Evolutionary conservation across 1,139 yeast species (phyloP), one percentile per base, ranked within the genome.

Genomic region (Debaryomyces udenii): DNA sequence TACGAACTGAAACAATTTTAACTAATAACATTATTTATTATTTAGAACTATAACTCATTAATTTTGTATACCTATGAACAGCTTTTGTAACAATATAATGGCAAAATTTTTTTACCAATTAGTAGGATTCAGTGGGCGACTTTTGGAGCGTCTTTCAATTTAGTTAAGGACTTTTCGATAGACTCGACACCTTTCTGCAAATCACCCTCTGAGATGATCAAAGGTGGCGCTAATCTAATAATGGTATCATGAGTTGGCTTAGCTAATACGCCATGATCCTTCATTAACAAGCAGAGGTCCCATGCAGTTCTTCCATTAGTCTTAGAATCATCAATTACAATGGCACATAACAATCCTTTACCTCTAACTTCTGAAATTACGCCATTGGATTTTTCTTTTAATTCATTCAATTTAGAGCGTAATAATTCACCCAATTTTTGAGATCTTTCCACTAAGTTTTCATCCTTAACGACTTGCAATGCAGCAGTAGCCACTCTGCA

Each of bases 211-310:
- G 93, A 79, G 52, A 91, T 91, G 38, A 90, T 94, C 65, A 91
- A 74, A 15, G 99, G 98, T 43, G 99, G 99, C 6, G 98, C 96
- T 62, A 91, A 76, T 71, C 99, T 85, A 61, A 91, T 91, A 56
- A 93, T 91, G 64, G 89, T 86, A 58, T 90, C 96, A 62, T 91
- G 99, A 3, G 99, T 91, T 52, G 98, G 98, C 72, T 91, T 91
- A 50, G 99, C 98, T 59, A 91, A 74, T 24, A 91, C 86, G 43
- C 99, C 99, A 49, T 81, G 73, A 44, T 86, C 81, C 68, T 87
- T 90, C 94, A 93, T 85, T 55, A 88, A 69, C 56, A 91, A 64
- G 69, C 99, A 91, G 56, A 91, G 76, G 62, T 91, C 98, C 98
- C 98, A 93, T 3, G 98, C 98, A 30, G 94, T 77, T 66, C 93